Evolutionary conservation across 2,329 filamentous ascomycete genomes (phyloP), one percentile per base, ranked within the genome.

Genomic region (Arthrobotrys megalospora): DNA sequence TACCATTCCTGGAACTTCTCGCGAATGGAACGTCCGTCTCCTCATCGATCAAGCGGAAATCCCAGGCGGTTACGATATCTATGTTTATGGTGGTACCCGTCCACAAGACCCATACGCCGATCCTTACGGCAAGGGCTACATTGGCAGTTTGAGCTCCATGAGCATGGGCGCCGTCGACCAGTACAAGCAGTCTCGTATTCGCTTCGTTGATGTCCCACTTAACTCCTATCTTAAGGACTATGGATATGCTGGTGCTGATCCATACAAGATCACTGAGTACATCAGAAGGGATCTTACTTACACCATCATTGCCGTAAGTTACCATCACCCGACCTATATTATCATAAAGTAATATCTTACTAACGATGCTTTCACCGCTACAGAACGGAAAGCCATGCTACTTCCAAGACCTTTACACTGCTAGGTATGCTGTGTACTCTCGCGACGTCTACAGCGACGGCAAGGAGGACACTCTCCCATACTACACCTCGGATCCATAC

Each of bases 1-100:
- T 19, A 47, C 36, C 21, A 62, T 70, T 45, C 65, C 73, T 45
- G 73, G 60, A 21, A 53, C 60, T 32, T 60, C 45, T 34, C 75
- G 67, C 53, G 80, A 81, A 68, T 82, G 81, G 81, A 77, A 81
- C 45, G 79, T 79, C 64, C 75, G 79, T 62, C 16, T 81, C 12
- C 73, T 79, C 50, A 76, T 79, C 53, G 81, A 82, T 38, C 72
- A 79, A 50, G 69, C 76, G 16, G 81, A 82, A 45, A 70, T 82
- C 38, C 10, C 55, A 19, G 80, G 79, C n/a, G 64, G 63, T 48
- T 76, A 73, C 48, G 41, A 75, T 65, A 58, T 80, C 19, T 66
- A 80, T 50, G 41, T 81, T 47, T 81, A 80, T 38, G 62, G 80
- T 43, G 78, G 80, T 28, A 41, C 65, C 28, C 53, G 50, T n/a